Conservation (phyloP, 2,329 filamentous ascomycete species). For the Pseudopyrenochaeta lycopersici region DNA sequence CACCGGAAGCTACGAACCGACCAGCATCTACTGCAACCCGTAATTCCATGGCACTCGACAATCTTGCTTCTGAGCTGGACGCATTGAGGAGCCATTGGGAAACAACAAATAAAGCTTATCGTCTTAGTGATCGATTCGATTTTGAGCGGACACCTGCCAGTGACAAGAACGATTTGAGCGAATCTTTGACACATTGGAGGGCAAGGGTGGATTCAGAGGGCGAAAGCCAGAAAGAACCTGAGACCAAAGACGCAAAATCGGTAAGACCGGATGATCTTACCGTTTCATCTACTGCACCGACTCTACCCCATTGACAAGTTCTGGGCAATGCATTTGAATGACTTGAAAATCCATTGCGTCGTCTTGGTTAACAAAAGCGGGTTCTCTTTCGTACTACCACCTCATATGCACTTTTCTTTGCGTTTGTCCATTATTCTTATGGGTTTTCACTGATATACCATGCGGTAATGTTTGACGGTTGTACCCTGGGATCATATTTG, state of each 20-base stretch:
- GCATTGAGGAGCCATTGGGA: conserved; percentile 93
- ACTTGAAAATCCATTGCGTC: neutral
- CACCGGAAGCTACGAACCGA: conserved; percentile 41
- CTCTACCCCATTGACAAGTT: conserved; percentile 2
- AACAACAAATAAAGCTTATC: conserved; percentile 93
- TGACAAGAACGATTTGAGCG: conserved; percentile 41
- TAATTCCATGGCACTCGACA: conserved; percentile 81
- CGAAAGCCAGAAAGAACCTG: conserved; percentile 19
- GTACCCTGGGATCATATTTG: neutral
- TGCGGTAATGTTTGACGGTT: neutral
- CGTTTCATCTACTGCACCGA: conserved; percentile 2
- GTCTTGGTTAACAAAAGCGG: neutral
- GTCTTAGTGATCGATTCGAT: conserved; percentile 88
- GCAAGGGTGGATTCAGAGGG: conserved; percentile 42
- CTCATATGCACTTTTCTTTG: neutral
- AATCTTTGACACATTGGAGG: conserved; percentile 47
- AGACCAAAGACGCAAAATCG: conserved; percentile 7
- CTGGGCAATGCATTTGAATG: neutral
- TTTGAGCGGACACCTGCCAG: conserved; percentile 69
- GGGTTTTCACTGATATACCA: neutral
- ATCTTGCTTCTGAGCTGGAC: conserved; percentile 90
- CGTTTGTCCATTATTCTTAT: neutral
- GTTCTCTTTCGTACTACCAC: neutral
- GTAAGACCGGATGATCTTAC: conserved; percentile 2
- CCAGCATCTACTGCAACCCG: conserved; percentile 51